Base-by-base conservation (phyloP, 1,139 yeast species). In the Tardiomyces depauwii region DNA sequence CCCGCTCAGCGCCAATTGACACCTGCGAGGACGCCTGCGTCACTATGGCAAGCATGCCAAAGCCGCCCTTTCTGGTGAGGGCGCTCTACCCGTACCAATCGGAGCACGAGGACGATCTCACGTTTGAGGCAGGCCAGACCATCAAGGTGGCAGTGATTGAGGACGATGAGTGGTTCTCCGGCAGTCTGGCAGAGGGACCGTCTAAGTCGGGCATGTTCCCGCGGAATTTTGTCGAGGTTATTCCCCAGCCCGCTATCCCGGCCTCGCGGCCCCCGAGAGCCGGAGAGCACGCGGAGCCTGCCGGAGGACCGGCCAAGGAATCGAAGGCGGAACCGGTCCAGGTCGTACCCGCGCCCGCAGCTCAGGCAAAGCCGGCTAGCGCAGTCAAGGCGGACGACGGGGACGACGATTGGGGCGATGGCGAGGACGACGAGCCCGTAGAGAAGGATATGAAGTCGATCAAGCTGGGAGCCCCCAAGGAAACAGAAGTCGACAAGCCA, bases 121-220 rank as follows among this genome's bases (percentile, higher is more conserved):
- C 75, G 38, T 88, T 91, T 55, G 63, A 64, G 1, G 76, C 70
- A 5, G 91, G 84, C 18, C 87, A 83, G 60, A 54, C 74, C 41
- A 82, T 91, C 51, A 75, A 78, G 6, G 96, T 91, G 18, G 77
- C 80, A 2, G 77, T 76, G 27, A 71, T 84, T 49, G 95, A 87
- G 57, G 96, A 88, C 59, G 94, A 78, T 9, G 96, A 89, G 53
- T 91, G 98, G 98, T 83, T 76, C 59, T 70, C 76, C 40, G 98
- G 98, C 1, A 68, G 72, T 13, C 81, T 73, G 55, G 48, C 52
- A 3, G 56, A 56, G 27, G 76, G 76, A 11, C 54, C 51, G 12
- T 46, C 56, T 11, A 64, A 68, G 47, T 63, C 74, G 36, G 98
- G 98, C 9, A 82, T 89, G 70, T 91, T 91, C 56, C 98, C 98